phyloP scores from a whole-genome alignment of 2,329 filamentous ascomycete species.

The Microcera coccophila region DNA sequence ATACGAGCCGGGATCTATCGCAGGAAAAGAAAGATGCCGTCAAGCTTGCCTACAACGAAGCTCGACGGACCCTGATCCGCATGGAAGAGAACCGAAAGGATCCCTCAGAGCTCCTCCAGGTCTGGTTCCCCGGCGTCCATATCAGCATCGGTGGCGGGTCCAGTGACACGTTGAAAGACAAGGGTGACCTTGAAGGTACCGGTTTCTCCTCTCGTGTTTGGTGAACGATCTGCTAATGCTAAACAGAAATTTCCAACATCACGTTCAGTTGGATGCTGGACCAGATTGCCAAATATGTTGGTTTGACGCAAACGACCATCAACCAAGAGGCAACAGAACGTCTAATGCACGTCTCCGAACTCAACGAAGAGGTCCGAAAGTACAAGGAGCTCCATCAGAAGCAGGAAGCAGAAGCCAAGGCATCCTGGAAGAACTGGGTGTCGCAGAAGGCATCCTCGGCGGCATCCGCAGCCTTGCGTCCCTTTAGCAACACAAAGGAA shows the following conservation, averaged over 20 bases:
- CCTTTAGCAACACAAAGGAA: constrained; percentile 5
- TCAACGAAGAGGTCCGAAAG: too few relatives aligned
- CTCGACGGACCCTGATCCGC: constrained; percentile 17
- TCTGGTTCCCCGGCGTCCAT: constrained; percentile 28
- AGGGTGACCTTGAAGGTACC: constrained; percentile 25
- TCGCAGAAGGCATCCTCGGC: too few relatives aligned
- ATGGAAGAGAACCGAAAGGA: constrained; percentile 7
- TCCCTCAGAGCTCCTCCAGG: constrained; percentile 22
- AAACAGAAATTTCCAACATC: constrained; percentile 23
- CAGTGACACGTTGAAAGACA: constrained; percentile 15
- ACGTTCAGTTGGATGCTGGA: constrained; percentile 27
- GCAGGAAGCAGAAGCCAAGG: too few relatives aligned
- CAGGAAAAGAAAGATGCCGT: constrained; percentile 13
- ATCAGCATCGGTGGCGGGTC: constrained; percentile 26
- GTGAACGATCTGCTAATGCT: constrained; percentile 1
- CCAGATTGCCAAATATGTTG: too few relatives aligned
- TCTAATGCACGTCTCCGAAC: too few relatives aligned
- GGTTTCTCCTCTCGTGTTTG: background rate
- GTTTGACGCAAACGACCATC: too few relatives aligned
- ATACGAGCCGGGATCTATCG: constrained; percentile 6
- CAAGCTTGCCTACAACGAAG: constrained; percentile 16
- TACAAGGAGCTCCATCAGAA: too few relatives aligned
- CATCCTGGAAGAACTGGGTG: too few relatives aligned
- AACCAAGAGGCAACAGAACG: too few relatives aligned
- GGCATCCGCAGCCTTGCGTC: constrained; percentile 3